A percentile compares a stretch with the other conserved stretches of the same genome.
These are phyloP conservation scores for Pseudopithomyces maydicus DNA, from an alignment of 2,329 filamentous ascomycete species.

Conservation along the genomic window DNA sequence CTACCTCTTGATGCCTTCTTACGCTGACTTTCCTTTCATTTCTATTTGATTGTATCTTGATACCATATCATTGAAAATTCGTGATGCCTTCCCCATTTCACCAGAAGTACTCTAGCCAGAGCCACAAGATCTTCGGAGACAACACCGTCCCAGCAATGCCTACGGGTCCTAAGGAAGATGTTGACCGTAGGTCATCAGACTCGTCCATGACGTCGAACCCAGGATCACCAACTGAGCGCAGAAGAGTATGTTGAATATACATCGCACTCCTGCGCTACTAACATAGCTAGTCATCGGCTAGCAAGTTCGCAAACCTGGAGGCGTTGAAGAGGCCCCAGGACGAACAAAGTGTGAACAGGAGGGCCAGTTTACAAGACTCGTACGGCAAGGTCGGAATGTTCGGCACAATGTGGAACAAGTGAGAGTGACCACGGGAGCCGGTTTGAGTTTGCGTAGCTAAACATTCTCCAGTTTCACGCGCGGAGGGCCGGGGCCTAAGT, in stretches of 20 bases:
- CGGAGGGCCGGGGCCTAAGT: conserved; percentile 20
- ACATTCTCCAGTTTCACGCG: conserved; percentile 37
- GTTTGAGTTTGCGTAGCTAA: conserved; percentile 7
- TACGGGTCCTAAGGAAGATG: conserved; percentile 38
- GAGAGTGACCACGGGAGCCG: neutral
- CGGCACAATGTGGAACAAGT: conserved; percentile 44
- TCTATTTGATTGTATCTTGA: neutral
- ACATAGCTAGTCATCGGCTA: conserved; percentile 33
- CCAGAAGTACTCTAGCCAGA: conserved; percentile 44
- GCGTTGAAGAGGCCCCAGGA: conserved; percentile 41
- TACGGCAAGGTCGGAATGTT: conserved; percentile 40
- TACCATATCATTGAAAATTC: neutral
- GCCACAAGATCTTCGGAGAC: conserved; percentile 37
- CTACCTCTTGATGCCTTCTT: conserved; percentile 11
- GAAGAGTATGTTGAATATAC: conserved; percentile 27
- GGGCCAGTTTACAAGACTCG: conserved; percentile 38
- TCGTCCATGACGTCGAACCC: conserved; percentile 29
- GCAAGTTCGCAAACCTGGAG: conserved; percentile 38
- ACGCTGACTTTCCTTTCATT: conserved; percentile 2
- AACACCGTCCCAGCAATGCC: conserved; percentile 36
- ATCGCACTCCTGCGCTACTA: neutral
- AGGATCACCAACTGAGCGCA: conserved; percentile 29
- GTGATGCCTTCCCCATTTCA: conserved; percentile 46
- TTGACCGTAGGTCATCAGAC: conserved; percentile 39
- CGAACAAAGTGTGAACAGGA: conserved; percentile 29